Base-by-base conservation (phyloP, 805 yeast genomes). In the Candida argentea region DNA sequence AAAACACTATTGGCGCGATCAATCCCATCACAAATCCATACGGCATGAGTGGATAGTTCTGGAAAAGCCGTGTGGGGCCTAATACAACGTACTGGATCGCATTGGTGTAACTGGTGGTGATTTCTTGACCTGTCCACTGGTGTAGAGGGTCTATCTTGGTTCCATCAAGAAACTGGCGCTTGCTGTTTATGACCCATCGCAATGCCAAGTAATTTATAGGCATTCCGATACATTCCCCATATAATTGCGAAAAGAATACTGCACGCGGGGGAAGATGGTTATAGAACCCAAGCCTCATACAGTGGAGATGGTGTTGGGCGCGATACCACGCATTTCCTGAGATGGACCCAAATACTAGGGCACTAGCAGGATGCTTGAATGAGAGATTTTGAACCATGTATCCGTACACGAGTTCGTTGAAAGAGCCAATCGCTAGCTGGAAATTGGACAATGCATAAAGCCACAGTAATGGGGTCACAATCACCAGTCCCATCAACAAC, bases 151-250 rank as follows among this genome's bases (percentile, higher is more conserved):
- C 73, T 1, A 31, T 41, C 18, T 45, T 43, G 6, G 40, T 32
- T 1, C 66, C 65, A 5, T 43, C 33, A 32, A 61, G 44, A 26
- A 43, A 67, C 5, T 50, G 53, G 13, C 55, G 46, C 34, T 67
- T 68, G 15, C 59, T 44, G 3, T 33, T 34, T 16, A 67, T 30
- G 13, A 68, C 64, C 72, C 74, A 69, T 27, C 59, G 52, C 25
- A 70, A 43, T 2, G 72, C 65, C 5, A 57, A 27, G 39, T 67
- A 70, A 38, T 70, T 70, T 37, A 67, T 50, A 4, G 74, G 70
- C n/a, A 67, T 63, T 5, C 75, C 75, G 15, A 71, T 46, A 10
- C 67, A 28, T 36, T 68, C 73, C 2, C 76, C 76, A 38, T 62
- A 56, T 4, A 70, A 36, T 38, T 71, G 76, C 0, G 71, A 66